Conservation (phyloP, 164 flowering plant species). For the Umbellularia californica region DNA sequence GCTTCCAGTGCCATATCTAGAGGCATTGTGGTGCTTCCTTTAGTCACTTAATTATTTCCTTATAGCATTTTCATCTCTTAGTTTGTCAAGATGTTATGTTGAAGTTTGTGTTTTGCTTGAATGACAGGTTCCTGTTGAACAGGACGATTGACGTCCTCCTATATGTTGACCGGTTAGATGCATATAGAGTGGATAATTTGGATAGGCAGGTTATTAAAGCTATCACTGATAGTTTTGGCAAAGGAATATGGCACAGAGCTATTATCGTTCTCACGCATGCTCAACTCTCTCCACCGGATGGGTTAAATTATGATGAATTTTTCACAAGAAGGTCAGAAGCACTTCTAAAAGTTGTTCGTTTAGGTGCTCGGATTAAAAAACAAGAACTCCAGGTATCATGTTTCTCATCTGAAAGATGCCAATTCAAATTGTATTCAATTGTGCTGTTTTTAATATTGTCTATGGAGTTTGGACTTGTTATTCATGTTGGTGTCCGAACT, state of each 20-base stretch:
- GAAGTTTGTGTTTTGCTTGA: constrained; percentile 5
- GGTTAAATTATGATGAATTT: constrained; percentile 72
- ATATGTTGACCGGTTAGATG: constrained; percentile 93
- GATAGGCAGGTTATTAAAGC: constrained; percentile 74
- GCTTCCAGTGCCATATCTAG: background rate
- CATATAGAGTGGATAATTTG: constrained; percentile 88
- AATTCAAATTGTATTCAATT: background rate
- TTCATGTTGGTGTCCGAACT: background rate
- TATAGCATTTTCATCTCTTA: background rate
- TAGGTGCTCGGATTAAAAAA: constrained; percentile 58
- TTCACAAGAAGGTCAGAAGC: constrained; percentile 73
- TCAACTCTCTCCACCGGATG: constrained; percentile 94
- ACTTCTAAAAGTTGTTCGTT: constrained; percentile 59
- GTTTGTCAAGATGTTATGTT: background rate
- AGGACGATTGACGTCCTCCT: constrained; percentile 93
- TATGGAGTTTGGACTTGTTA: background rate
- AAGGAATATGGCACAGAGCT: constrained; percentile 75
- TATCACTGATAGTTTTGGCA: constrained; percentile 86
- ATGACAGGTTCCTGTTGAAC: constrained; percentile 72
- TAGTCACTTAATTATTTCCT: background rate
- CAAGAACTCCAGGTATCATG: constrained; percentile 41
- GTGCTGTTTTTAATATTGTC: too few species aligned
- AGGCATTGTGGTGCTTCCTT: background rate
- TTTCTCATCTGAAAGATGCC: background rate
- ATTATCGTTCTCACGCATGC: constrained; percentile 91